These are phyloP conservation scores for Sarocladium brachiariae DNA, from an alignment of 2,329 filamentous ascomycete genomes.

Conservation along the genomic window DNA sequence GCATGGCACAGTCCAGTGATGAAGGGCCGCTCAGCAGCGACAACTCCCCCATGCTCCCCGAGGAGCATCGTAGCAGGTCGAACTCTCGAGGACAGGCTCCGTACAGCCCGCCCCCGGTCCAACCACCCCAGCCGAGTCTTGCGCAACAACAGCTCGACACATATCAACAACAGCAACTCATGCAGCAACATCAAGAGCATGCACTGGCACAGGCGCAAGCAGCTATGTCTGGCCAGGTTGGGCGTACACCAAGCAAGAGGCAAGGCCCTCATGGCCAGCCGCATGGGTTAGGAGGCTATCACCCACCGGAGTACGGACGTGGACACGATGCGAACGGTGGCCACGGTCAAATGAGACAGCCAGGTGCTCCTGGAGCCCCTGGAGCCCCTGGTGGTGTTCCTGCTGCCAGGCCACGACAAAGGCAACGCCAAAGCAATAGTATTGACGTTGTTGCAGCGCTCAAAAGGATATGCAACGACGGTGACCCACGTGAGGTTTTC, in stretches of 20 bases:
- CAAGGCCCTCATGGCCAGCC: constrained; percentile 25
- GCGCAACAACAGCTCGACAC: constrained; percentile 5
- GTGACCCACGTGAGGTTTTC: constrained; percentile 84
- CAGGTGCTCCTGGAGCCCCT: constrained; percentile 14
- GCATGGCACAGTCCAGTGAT: constrained; percentile 54
- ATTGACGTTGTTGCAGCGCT: constrained; percentile 78
- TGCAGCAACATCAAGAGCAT: constrained; percentile 82
- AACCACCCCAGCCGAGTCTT: constrained; percentile 10
- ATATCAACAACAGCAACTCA: constrained; percentile 40
- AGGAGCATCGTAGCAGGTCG: constrained; percentile 62
- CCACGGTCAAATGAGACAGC: constrained; percentile 7
- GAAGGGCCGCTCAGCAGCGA: constrained; percentile 41
- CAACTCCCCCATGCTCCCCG: constrained; percentile 52
- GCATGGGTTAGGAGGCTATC: constrained; percentile 22
- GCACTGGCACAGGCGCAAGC: constrained; percentile 75
- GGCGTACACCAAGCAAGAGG: constrained; percentile 68
- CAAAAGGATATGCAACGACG: constrained; percentile 82
- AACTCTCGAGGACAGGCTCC: constrained; percentile 54
- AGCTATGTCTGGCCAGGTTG: constrained; percentile 63
- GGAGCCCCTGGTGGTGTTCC: constrained; percentile 32
- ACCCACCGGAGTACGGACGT: constrained; percentile 16
- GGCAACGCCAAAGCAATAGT: constrained; percentile 69
- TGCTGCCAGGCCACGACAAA: constrained; percentile 64
- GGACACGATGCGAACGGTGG: constrained; percentile 1
- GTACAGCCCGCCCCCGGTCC: constrained; percentile 39